Conservation (phyloP, 805 yeast genomes). For the Yarrowia sp. region DNA sequence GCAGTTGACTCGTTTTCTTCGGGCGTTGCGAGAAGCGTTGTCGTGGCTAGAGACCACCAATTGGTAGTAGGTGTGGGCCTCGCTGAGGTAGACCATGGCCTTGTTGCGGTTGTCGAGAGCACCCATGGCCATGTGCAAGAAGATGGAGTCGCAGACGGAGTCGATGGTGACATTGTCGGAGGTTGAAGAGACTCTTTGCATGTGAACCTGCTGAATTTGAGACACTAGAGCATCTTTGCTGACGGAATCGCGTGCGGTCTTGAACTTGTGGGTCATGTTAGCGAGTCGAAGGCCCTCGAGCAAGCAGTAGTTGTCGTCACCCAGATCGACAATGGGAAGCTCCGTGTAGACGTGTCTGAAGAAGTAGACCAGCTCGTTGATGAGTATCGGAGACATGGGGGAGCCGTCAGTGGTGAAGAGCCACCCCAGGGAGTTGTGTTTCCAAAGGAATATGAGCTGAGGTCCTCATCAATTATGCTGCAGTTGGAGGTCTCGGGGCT, state of each 20-base stretch:
- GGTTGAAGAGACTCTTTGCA: conserved; percentile 4
- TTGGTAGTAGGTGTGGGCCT: conserved; percentile 12
- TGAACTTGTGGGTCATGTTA: conserved; percentile 21
- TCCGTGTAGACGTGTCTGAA: conserved; percentile 10
- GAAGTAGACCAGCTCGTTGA: background rate
- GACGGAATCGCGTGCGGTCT: conserved; percentile 6
- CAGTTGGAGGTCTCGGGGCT: conserved; percentile 17
- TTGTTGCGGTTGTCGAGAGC: conserved; percentile 21
- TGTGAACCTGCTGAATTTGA: conserved; percentile 15
- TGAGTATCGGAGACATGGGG: conserved; percentile 20
- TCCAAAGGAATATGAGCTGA: conserved; percentile 1
- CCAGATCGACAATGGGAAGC: conserved; percentile 2
- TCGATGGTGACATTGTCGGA: conserved; percentile 4
- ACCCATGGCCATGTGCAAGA: conserved; percentile 14
- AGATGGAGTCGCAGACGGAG: conserved; percentile 16
- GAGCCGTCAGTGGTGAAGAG: background rate
- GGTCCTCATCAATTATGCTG: conserved; percentile 13
- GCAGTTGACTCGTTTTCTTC: conserved; percentile 9
- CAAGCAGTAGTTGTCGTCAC: background rate
- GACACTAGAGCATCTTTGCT: conserved; percentile 9
- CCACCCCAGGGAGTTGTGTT: conserved; percentile 15
- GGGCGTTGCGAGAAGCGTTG: background rate
- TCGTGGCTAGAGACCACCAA: background rate
- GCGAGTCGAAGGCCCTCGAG: conserved; percentile 6
- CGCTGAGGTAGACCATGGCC: conserved; percentile 24